A percentile compares a stretch with the other conserved stretches of the same genome.
These are phyloP conservation scores for Cinnamomum micranthum DNA, from an alignment of 164 flowering plant genomes.

Conservation along the genomic window DNA sequence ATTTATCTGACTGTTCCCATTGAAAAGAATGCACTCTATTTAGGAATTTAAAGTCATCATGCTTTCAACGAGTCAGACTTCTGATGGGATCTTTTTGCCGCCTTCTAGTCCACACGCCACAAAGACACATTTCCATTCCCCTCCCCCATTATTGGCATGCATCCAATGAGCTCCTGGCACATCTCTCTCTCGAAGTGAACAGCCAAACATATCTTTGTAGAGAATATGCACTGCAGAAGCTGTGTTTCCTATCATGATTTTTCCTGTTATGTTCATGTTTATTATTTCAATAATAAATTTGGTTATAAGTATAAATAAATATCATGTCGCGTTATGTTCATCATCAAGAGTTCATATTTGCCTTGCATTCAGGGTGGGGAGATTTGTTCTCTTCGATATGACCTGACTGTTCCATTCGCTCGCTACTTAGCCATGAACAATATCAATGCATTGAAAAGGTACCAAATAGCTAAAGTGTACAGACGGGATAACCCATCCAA, in stretches of 20 bases:
- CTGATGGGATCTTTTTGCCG: too few species aligned
- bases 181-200: too few species aligned
- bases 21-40: too few species aligned
- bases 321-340: background rate
- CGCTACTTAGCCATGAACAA: conserved; percentile 92
- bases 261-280: too few species aligned
- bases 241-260: background rate
- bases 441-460: conserved; percentile 68
- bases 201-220: too few species aligned
- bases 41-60: too few species aligned
- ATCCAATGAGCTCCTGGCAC: background rate
- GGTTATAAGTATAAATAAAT: background rate
- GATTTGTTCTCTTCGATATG: conserved; percentile 91
- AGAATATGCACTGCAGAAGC: background rate
- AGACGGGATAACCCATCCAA: conserved; percentile 93
- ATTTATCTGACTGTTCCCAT: too few species aligned
- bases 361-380: conserved; percentile 81
- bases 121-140: background rate
- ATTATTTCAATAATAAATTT: background rate
- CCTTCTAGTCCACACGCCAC: too few species aligned
- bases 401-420: conserved; percentile 96
- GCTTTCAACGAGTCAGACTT: too few species aligned
- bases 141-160: background rate
- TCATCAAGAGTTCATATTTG: background rate
- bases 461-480: conserved; percentile 91